Evolutionary conservation across 441 rosid species (phyloP).

Genomic region (Bruguiera hainesii): DNA sequence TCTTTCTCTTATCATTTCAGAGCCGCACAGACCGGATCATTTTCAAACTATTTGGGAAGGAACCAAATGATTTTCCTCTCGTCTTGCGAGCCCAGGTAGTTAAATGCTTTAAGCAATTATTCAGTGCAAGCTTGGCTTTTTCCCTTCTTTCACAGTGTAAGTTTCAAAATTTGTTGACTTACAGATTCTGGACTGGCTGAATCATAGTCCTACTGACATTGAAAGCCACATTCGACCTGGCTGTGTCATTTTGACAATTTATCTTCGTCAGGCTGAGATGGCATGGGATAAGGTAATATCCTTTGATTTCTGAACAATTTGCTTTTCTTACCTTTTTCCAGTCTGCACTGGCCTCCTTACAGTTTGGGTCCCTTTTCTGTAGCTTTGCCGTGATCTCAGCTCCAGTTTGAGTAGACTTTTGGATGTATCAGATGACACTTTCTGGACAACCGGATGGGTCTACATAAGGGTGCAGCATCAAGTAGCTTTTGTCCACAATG

Average conservation of each 20-base stretch:
- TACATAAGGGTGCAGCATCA: slow-evolving; percentile 70
- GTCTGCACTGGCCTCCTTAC: slow-evolving; percentile 19
- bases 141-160: slow-evolving; percentile 19
- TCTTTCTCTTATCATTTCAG: slow-evolving; percentile 43
- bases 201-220: slow-evolving; percentile 92
- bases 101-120: slow-evolving; percentile 13
- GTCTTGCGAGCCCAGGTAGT: slow-evolving; percentile 82
- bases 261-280: slow-evolving; percentile 80
- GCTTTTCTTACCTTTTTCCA: slow-evolving; percentile 3
- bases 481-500: slow-evolving; percentile 68
- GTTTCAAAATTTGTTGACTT: slow-evolving; percentile 20
- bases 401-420: slow-evolving; percentile 79
- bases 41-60: slow-evolving; percentile 91
- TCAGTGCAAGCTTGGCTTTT: slow-evolving; percentile 10
- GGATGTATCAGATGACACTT: slow-evolving; percentile 60
- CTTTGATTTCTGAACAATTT: slow-evolving; percentile 9
- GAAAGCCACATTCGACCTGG: slow-evolving; percentile 99
- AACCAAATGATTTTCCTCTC: slow-evolving; percentile 81
- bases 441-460: slow-evolving; percentile 93
- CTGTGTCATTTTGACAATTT: slow-evolving; percentile 75
- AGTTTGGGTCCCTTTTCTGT: slow-evolving; percentile 23
- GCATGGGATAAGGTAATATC: slow-evolving; percentile 88
- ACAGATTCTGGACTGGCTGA: slow-evolving; percentile 91
- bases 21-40: slow-evolving; percentile 84
- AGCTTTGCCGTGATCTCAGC: slow-evolving; percentile 71